Evolutionary conservation across 2,329 filamentous ascomycete species (phyloP), one percentile per base, ranked within the genome.

Genomic region (Pseudogymnoascus sp.): DNA sequence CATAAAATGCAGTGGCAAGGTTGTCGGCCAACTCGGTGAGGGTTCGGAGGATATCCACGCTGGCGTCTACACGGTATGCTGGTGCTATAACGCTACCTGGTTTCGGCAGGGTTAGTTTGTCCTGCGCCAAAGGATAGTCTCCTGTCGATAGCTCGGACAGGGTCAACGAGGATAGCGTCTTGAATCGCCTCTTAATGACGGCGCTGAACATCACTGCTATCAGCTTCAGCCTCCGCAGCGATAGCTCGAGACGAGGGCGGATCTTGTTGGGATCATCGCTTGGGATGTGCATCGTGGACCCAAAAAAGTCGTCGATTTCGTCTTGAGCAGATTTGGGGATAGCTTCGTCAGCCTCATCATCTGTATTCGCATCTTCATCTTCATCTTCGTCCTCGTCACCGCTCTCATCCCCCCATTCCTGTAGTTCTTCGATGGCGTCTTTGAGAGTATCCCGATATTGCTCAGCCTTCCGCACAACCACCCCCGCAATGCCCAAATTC

Each of bases 341-440:
- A 25, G 72, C 72, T 4, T 73, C 75, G 59, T 73, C 73, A 2
- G 75, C 73, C 6, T 70, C 73, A 38, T 69, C 66, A 60, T 70
- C 76, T 62, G 77, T 79, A 0, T 81, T 72, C 12, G 80, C 79
- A 63, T 72, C 76, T 60, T 78, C 80, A 63, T 72, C 76, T 60
- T 78, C 80, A 0, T 82, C 74, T 21, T 82, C 79, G 1, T 85
- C 86, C 0, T 85, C 85, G 2, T 85, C 83, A 0, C 83, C 81
- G 8, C 84, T 82, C 69, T 91, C 88, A 1, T 91, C 89, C 18
- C 88, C 86, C 91, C 93, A 97, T 69, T 93, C 91, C 72, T 91
- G 90, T 67, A 97, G 75, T 76, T 97, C 93, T 66, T 90, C 85
- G 68, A 96, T 84, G 0, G 91, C 89, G 77, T 97, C 93, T 69